Percentiles rank a stretch among this genome's conserved stretches.
phyloP scores from a whole-genome alignment of 1,284 basidiomycete species.

The Ceratobasidium sp. region DNA sequence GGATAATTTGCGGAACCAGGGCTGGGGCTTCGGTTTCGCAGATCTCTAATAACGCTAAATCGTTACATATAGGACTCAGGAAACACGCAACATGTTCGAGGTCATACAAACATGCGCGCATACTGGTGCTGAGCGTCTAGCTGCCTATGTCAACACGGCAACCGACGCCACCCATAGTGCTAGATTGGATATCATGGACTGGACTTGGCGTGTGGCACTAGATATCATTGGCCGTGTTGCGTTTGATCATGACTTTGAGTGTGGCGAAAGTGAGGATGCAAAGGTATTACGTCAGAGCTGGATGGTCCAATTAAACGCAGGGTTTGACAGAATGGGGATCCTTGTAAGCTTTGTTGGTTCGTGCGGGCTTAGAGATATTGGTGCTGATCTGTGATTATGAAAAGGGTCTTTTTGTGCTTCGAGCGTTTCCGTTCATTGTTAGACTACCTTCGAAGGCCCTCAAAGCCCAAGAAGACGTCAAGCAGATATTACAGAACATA shows the following conservation, averaged over 20 bases:
- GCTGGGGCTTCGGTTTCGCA: too few species aligned
- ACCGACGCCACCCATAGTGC: slow-evolving; percentile 11
- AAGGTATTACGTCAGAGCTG: slow-evolving; percentile 30
- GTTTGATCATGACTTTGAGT: slow-evolving; percentile 47
- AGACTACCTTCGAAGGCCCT: slow-evolving; percentile 50
- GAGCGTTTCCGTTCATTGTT: slow-evolving; percentile 53
- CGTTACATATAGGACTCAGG: slow-evolving; percentile 34
- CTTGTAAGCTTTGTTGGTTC: background rate
- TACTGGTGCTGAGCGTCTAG: slow-evolving; percentile 38
- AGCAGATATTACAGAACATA: slow-evolving; percentile 49
- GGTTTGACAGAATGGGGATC: too few species aligned
- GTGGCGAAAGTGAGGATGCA: slow-evolving; percentile 38
- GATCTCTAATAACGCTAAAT: background rate
- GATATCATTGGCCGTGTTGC: slow-evolving; percentile 48
- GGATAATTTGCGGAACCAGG: too few species aligned
- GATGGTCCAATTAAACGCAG: slow-evolving; percentile 12
- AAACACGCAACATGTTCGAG: slow-evolving; percentile 41
- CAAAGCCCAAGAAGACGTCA: slow-evolving; percentile 52
- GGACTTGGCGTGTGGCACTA: slow-evolving; percentile 44
- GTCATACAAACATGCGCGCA: slow-evolving; percentile 35
- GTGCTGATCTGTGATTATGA: background rate
- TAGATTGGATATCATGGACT: slow-evolving; percentile 46
- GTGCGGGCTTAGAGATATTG: background rate
- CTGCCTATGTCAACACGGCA: slow-evolving; percentile 31
- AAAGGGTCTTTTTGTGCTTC: slow-evolving; percentile 46